Conservation (phyloP, 2,329 filamentous ascomycete species). For the Aspergillus flavus region DNA sequence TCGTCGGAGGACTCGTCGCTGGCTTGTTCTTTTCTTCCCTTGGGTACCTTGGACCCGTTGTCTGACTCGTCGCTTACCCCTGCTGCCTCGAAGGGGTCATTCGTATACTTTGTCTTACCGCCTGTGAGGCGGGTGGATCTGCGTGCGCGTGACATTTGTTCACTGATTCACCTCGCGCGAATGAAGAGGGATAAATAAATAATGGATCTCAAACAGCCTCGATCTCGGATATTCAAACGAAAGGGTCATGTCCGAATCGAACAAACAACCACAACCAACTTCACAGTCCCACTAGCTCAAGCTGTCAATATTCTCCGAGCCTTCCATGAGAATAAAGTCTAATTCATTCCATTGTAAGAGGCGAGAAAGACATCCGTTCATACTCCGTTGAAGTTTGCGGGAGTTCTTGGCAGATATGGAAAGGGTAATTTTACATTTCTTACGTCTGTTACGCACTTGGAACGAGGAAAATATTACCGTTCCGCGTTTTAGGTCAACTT, state of each 20-base stretch:
- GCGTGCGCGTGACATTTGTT: slow-evolving; percentile 31
- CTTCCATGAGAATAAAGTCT: background rate
- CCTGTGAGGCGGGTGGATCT: slow-evolving; percentile 39
- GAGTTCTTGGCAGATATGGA: background rate
- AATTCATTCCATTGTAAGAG: background rate
- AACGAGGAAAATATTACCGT: background rate
- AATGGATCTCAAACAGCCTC: background rate
- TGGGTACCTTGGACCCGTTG: slow-evolving; percentile 10
- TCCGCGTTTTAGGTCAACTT: background rate
- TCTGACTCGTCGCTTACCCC: slow-evolving; percentile 36
- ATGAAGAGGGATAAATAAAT: background rate
- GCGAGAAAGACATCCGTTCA: background rate
- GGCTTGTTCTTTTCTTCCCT: slow-evolving; percentile 16
- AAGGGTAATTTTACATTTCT: background rate
- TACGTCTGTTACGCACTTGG: background rate
- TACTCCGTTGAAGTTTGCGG: slow-evolving; percentile 1
- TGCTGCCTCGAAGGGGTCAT: slow-evolving; percentile 38
- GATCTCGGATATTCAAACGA: background rate
- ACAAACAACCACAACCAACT: background rate
- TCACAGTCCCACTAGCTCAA: background rate
- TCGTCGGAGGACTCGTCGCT: slow-evolving; percentile 35
- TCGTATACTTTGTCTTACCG: slow-evolving; percentile 34
- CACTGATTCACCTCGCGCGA: background rate
- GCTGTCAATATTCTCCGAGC: too few species aligned
- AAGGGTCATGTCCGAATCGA: background rate